Base-by-base conservation (phyloP, 2,329 filamentous ascomycete genomes). In the Xenoacremonium recifei region DNA sequence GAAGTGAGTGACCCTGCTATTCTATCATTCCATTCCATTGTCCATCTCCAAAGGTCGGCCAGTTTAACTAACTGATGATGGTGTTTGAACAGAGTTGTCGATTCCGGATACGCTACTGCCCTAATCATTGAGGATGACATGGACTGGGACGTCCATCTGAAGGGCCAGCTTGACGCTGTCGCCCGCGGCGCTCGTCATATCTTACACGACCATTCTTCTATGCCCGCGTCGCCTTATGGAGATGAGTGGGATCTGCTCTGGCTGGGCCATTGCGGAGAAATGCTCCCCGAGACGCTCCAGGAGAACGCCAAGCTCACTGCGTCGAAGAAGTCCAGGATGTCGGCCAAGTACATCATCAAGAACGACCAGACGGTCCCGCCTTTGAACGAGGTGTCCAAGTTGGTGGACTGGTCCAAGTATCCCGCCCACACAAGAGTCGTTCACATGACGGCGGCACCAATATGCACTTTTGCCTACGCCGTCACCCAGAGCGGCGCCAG, bases 191-290 rank as follows among this genome's bases (percentile, higher is more conserved):
- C 32, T 10, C 32, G 32, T 9, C 32, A 34, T 20, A n/a, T 42
- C 31, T 7, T 30, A 6, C 21, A 21, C 10, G 16, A 30, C 6
- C 10, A 11, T 2, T 29, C 42, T 31, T 29, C 30, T 37, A 32
- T 21, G 2, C 42, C 48, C 6, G 21, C 44, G 10, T 70, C 69
- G 1, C 69, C 73, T 1, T 73, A 75, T 44, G 71, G 74, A 11
- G 67, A 70, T 39, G 56, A 68, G 40, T 77, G 73, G 75, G 73
- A 77, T 41, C 42, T 76, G 6, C 62, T 77, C 4, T 76, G 72
- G 72, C 57, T 74, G 2, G 74, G 74, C 11, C 70, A 73, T 44
- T 52, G 75, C 69, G 42, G 68, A 64, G 16, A 63, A 57, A 53
- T 50, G 48, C 38, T 63, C 59, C 44, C 59, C 48, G 32, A 56